Base-by-base conservation (phyloP, 352 stramenopile species). In the Halophytophthora batemanensis region DNA sequence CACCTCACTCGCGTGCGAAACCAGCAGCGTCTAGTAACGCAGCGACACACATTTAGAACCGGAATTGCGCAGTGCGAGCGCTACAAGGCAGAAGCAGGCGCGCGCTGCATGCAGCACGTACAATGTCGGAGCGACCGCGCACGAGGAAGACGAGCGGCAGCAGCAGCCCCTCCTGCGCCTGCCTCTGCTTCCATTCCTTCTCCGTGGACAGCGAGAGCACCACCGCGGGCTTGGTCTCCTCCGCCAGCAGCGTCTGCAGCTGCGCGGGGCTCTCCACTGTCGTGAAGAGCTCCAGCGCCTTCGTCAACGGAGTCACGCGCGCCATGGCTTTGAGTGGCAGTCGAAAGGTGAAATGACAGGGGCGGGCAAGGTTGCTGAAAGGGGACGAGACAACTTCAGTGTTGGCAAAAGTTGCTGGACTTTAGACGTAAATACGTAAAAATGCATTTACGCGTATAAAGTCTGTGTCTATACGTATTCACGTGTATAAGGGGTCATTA, bases 81-180 rank as follows among this genome's bases (percentile, higher is more conserved):
- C 34, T 28, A 55, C 14, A 15, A 17, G 8, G 10, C n/a, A 36
- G 17, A 11, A 23, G 25, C 18, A 34, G 44, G 29, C 34, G 29
- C 18, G 45, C 43, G 38, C 21, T 23, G 36, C n/a, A 38, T 7
- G 47, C 21, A 6, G 19, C 47, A 19, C 59, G 59, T 68, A 91
- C 76, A 43, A 90, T 56, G 45, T 87, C 78, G n/a, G 64, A 61
- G 59, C 82, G 78, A 18, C 69, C 68, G 37, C 71, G 68, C 47
- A 92, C 70, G 50, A 90, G 64, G 64, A 86, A 87, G 39, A 61
- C 59, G 29, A 89, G 45, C 28, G 76, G 64, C 41, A 67, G 47
- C 19, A 87, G 11, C 38, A 87, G 69, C 22, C 73, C 69, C 51
- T 74, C 50, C 33, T 68, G 52, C 10, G 64, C 62, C 31, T 61